Conservation (phyloP, 2,329 filamentous ascomycete species). For the Fusarium floridanum region DNA sequence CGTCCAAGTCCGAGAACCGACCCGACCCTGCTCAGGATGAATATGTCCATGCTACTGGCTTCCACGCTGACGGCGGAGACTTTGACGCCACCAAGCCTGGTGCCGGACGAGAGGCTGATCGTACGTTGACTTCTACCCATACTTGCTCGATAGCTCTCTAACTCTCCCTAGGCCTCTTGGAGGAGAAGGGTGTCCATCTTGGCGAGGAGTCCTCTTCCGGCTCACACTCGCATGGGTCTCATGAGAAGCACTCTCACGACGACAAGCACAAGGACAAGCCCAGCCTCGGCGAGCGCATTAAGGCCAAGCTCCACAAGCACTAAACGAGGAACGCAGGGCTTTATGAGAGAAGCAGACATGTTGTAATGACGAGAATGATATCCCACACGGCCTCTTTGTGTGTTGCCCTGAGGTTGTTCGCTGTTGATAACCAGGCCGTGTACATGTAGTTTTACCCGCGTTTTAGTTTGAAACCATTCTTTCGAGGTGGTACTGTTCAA, state of each 20-base stretch:
- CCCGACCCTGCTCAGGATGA: constrained; percentile 68
- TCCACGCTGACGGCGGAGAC: constrained; percentile 74
- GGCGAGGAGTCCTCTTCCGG: constrained; percentile 22
- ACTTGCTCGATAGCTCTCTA: neutral
- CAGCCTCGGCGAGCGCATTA: constrained; percentile 73
- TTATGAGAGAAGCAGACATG: neutral
- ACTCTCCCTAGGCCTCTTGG: constrained; percentile 48
- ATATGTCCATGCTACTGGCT: constrained; percentile 69
- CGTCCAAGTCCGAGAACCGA: constrained; percentile 30
- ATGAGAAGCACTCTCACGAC: constrained; percentile 32
- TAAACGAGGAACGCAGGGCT: constrained; percentile 32
- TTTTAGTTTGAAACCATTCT: neutral
- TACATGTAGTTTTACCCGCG: neutral
- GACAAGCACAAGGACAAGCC: constrained; percentile 58
- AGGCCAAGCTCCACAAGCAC: constrained; percentile 74
- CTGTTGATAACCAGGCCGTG: neutral
- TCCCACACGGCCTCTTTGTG: constrained; percentile 22
- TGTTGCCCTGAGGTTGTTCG: constrained; percentile 4
- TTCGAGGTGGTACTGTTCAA: neutral
- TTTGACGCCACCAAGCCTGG: constrained; percentile 75
- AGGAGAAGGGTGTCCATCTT: constrained; percentile 49
- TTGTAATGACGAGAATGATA: constrained; percentile 35
- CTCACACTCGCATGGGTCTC: constrained; percentile 7
- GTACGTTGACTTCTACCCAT: constrained; percentile 57
- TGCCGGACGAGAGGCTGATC: constrained; percentile 75